These are phyloP conservation scores for Colletotrichum lindemuthianum DNA, from an alignment of 2,329 filamentous ascomycete genomes.

Conservation along the genomic window DNA sequence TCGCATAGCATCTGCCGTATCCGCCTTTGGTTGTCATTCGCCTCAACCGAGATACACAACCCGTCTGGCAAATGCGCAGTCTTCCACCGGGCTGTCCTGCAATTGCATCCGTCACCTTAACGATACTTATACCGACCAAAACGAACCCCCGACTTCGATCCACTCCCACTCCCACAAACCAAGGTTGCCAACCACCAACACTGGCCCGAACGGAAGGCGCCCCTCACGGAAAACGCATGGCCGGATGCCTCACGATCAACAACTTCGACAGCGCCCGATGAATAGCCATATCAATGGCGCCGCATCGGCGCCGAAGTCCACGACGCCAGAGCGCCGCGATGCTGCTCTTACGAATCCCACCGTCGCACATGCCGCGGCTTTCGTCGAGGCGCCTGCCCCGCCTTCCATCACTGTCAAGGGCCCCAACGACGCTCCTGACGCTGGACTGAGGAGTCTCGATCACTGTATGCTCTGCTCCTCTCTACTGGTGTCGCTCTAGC, in stretches of 20 bases:
- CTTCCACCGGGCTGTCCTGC: slow-evolving; percentile 3
- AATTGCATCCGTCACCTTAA: slow-evolving; percentile 21
- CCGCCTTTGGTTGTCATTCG: not conserved
- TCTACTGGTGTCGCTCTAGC: slow-evolving; percentile 10
- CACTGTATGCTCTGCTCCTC: slow-evolving; percentile 68
- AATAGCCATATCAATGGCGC: slow-evolving; percentile 47
- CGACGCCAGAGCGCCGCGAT: slow-evolving; percentile 29
- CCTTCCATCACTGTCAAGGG: slow-evolving; percentile 26
- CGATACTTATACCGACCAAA: slow-evolving; percentile 19
- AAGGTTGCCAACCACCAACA: not conserved
- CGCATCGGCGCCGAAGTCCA: slow-evolving; percentile 29
- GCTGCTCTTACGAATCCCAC: slow-evolving; percentile 10
- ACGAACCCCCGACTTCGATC: slow-evolving; percentile 1
- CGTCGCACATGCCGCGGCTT: slow-evolving; percentile 3
- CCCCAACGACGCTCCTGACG: slow-evolving; percentile 58
- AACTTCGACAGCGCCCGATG: slow-evolving; percentile 40
- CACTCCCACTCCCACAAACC: slow-evolving; percentile 5
- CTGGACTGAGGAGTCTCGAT: slow-evolving; percentile 82
- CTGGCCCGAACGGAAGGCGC: not conserved
- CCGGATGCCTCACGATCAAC: slow-evolving; percentile 31
- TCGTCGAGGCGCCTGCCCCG: slow-evolving; percentile 22
- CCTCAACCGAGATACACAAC: not conserved
- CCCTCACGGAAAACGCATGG: slow-evolving; percentile 25
- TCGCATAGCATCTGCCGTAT: slow-evolving; percentile 14
- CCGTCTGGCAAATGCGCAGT: slow-evolving; percentile 17